Evolutionary conservation across 1,284 basidiomycete species (phyloP).

Genomic region (Melampsora larici-populina): DNA sequence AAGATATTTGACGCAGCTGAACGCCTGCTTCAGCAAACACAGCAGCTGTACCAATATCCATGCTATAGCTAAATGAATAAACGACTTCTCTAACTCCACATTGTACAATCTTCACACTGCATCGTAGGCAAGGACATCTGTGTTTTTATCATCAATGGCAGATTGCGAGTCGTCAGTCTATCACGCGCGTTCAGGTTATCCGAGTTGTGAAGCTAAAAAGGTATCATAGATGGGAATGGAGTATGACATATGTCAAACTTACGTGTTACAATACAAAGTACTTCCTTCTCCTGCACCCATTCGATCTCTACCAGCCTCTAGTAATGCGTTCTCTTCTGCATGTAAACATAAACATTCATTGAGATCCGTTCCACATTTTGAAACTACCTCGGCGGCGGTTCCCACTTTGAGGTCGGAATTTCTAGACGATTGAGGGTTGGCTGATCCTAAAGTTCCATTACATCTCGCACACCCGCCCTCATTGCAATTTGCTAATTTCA

Average conservation of each 20-base stretch:
- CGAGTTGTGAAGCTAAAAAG: slow-evolving; percentile 13
- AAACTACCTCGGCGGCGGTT: slow-evolving; percentile 39
- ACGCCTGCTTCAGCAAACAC: slow-evolving; percentile 56
- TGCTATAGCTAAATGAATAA: slow-evolving; percentile 91
- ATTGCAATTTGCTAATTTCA: slow-evolving; percentile 50
- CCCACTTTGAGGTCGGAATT: not conserved
- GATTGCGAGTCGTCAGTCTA: too few species aligned
- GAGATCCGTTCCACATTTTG: slow-evolving; percentile 60
- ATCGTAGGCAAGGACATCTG: slow-evolving; percentile 94
- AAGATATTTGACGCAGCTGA: slow-evolving; percentile 50
- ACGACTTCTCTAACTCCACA: slow-evolving; percentile 88
- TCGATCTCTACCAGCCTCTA: slow-evolving; percentile 84
- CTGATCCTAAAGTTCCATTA: slow-evolving; percentile 46
- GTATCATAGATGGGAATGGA: slow-evolving; percentile 22
- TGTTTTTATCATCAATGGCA: not conserved
- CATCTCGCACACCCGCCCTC: slow-evolving; percentile 52
- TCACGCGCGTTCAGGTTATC: not conserved
- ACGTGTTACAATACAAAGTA: slow-evolving; percentile 82
- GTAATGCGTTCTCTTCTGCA: slow-evolving; percentile 94
- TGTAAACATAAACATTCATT: slow-evolving; percentile 91
- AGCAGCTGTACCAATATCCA: slow-evolving; percentile 62
- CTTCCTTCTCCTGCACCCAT: slow-evolving; percentile 67
- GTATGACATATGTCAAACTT: slow-evolving; percentile 52
- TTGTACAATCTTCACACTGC: slow-evolving; percentile 96
- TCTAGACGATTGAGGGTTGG: not conserved